Conservation (phyloP, 768 basidiomycete species). For the Coprinopsis sp. region DNA sequence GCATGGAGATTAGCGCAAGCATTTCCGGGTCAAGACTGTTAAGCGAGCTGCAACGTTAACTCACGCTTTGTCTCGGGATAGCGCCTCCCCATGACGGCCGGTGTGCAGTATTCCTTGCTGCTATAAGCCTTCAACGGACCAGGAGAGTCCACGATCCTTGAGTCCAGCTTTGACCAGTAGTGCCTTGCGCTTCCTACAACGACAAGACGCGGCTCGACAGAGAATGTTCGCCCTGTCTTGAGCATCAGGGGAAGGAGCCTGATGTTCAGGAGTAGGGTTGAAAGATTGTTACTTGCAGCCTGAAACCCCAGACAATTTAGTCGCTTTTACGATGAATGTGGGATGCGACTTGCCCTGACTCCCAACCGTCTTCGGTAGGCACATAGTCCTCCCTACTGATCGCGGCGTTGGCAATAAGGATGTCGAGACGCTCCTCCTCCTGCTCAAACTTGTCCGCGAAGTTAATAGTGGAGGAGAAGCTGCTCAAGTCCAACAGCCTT, state of each 20-base stretch:
- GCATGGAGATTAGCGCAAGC: neutral
- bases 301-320: constrained; percentile 12
- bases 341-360: constrained; percentile 28
- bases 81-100: too few species aligned
- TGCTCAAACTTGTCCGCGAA: constrained; percentile 33
- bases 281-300: constrained; percentile 43
- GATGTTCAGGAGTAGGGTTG: constrained; percentile 32
- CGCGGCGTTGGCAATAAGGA: constrained; percentile 41
- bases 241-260: constrained; percentile 37
- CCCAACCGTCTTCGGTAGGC: constrained; percentile 38
- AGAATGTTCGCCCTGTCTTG: constrained; percentile 24
- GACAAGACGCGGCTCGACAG: constrained; percentile 29
- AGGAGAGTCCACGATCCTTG: too few species aligned
- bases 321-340: neutral
- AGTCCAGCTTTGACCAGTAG: too few species aligned
- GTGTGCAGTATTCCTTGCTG: too few species aligned
- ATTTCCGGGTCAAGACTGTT: neutral
- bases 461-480: constrained; percentile 35
- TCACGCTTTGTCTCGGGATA: constrained; percentile 33
- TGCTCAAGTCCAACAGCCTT: constrained; percentile 36
- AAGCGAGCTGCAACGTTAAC: too few species aligned
- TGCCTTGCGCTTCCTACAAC: constrained; percentile 40
- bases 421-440: constrained; percentile 32
- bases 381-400: constrained; percentile 14
- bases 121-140: too few species aligned